Base-by-base conservation (phyloP, 2,329 filamentous ascomycete genomes). In the Tolypocladium album region DNA sequence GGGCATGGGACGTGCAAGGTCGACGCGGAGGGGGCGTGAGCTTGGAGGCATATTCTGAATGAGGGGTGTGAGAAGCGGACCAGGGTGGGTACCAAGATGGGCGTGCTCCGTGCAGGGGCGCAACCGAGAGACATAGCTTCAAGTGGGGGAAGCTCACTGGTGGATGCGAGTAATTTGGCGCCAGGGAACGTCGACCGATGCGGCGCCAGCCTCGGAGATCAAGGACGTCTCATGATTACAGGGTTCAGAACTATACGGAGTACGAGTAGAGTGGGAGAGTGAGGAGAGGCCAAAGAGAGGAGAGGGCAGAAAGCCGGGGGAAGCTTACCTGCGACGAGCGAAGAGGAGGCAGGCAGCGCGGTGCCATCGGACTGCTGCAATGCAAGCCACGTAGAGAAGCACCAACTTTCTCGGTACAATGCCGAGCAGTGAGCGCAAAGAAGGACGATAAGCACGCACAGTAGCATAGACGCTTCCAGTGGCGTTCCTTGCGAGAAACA, bases 1-100 rank as follows among this genome's bases (percentile, higher is more conserved):
- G 64, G 66, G 63, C 78, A 79, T 76, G 69, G 68, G 53, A 40
- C 22, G 67, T 68, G 66, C 61, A 22, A 52, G 24, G 59, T 34
- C 56, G 55, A 27, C 57, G 50, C 47, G 58, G 62, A 61, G 65
- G 70, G 70, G 71, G 68, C 34, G 72, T 71, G 69, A 40, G 39
- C 57, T 39, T 59, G 47, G 50, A 53, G 27, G 17, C 6, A 53
- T 53, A 22, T 43, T 40, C 52, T 59, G 38, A 34, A 38, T 22
- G 53, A 47, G 52, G 40, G 58, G 40, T 45, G 39, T 20, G 52
- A 22, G 47, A 20, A 22, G 12, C 34, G 38, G 52, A 55, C 58
- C 36, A 55, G 53, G 52, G 58, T 55, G n/a, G n/a, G 52, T 27
- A 15, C 56, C 56, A 31, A 43, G 42, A 43, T 50, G 39, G 17